Evolutionary conservation across 306 rosid species (phyloP), one percentile per base, ranked within the genome.

Genomic region (Medicago ruthenica): DNA sequence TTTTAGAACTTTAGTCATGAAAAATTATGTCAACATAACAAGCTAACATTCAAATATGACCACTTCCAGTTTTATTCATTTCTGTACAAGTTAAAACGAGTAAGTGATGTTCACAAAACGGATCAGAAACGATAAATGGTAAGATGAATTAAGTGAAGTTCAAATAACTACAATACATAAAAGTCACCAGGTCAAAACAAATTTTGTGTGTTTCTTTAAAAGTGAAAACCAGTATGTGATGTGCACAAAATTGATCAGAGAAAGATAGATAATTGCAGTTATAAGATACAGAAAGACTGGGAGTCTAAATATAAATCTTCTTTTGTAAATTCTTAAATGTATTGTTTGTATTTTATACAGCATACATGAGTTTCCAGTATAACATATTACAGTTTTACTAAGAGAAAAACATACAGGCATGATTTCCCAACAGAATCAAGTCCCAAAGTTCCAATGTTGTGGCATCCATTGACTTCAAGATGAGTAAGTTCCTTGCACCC

Each of bases 391-490:
- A 62, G 78, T 58, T 60, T 80, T 63, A 63, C 57, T 61, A 36
- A 64, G 71, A 53, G 61, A 73, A 73, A 76, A 83, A 89, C 92
- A 54, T 92, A 96, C 97, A 15, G 78, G 98, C 93, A 92, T 80
- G 87, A 90, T 83, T 83, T 92, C 84, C 97, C 99, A 76, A 96
- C 85, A 59, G 87, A 90, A 82, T 92, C 92, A 36, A 89, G 82
- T 47, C 98, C 98, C 83, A 83, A 20, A 79, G 89, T 86, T 86
- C 98, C 96, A 57, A 96, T 89, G 73, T 92, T 89, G 86, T 92
- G 99, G 86, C 99, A 96, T 39, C 99, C 99, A 59, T 96, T 90
- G 75, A 96, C 91, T 86, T 92, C 97, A 54, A 96, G 97, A 83
- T 96, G 92, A 54, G 89, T 89, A 27, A 96, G 98, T 77, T 85